Evolutionary conservation across 208 protist species (phyloP).

Genomic region (Acanthamoeba lenticulata): DNA sequence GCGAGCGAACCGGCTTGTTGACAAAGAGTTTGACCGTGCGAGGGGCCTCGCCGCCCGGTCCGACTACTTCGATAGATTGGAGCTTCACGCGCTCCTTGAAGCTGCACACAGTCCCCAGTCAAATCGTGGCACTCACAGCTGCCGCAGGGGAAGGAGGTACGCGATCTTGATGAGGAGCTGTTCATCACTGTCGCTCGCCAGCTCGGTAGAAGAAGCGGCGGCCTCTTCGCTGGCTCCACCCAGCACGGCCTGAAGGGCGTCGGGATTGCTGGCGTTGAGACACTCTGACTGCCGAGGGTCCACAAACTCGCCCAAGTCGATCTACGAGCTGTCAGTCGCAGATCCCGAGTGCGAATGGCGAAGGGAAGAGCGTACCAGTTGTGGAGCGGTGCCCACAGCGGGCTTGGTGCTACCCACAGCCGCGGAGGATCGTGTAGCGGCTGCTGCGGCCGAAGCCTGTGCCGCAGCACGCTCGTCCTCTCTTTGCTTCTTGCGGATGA

Average conservation of each 20-base stretch:
- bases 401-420: neutral
- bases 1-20: neutral
- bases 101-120: neutral
- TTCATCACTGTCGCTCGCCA: neutral
- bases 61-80: neutral
- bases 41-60: neutral
- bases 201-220: neutral
- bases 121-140: too few relatives aligned
- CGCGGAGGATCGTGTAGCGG: neutral
- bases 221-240: neutral
- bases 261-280: neutral
- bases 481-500: neutral
- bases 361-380: neutral
- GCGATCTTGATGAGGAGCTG: constrained; percentile 50
- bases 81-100: constrained; percentile 41
- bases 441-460: neutral
- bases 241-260: neutral
- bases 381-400: neutral
- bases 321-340: neutral
- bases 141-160: neutral
- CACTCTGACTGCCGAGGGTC: neutral
- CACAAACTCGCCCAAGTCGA: constrained; percentile 7
- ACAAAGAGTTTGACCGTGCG: neutral
- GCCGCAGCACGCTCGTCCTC: neutral
- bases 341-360: neutral